Base-by-base conservation (phyloP, 1,139 yeast genomes). In the Lodderomyces jiufengensis region DNA sequence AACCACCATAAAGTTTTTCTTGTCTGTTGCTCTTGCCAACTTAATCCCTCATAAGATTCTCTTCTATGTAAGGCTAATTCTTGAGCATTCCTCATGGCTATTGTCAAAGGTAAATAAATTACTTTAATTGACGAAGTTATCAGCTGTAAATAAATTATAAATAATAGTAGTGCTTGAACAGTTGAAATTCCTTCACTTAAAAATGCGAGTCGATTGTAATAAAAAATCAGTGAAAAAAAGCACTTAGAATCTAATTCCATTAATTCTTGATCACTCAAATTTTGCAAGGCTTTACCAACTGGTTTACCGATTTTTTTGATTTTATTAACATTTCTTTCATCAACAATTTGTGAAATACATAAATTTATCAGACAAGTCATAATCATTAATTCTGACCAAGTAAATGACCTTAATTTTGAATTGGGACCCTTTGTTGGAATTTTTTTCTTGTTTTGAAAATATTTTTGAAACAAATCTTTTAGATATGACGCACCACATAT, bases 41-140 rank as follows among this genome's bases (percentile, higher is more conserved):
- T 40, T 15, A 78, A 46, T 0, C 69, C 66, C 9, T 50, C 48
- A 33, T 69, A 68, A 2, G 73, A 55, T 44, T 81, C 86, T n/a
- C 56, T 59, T 24, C 86, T 57, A 48, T 83, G 84, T 18, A 84
- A 57, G 0, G 92, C 92, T 36, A 80, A 55, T 33, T 77, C 82
- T 43, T 72, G 78, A 0, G 85, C 83, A 44, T 67, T 70, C 37
- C 85, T 61, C 2, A 76, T 66, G 1, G 82, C 81, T 6, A 73
- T 65, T 1, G 80, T 57, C 0, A 69, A 52, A n/a, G 80, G 48
- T 23, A 69, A 58, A 46, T 66, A 70, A 21, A 70, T 65, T 24
- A 58, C 55, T 22, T 70, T 72, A 7, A 76, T 63, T 3, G 61
- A 51, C 10, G 70, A 54, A 42, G 66, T 52, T 24, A 66, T 59